phyloP scores from a whole-genome alignment of 2,329 filamentous ascomycete genomes.

The Talaromyces amestolkiae region DNA sequence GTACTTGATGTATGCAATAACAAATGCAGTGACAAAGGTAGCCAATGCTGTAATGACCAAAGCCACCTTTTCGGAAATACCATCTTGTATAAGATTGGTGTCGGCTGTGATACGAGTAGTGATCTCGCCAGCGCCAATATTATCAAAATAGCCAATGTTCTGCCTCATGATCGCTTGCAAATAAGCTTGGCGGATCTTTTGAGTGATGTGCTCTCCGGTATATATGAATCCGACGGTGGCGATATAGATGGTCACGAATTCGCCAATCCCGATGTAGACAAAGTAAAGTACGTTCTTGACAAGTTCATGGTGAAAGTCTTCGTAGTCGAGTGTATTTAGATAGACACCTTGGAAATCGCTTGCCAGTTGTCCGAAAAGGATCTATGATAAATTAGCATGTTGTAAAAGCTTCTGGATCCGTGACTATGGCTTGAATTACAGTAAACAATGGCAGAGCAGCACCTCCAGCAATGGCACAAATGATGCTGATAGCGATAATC shows the following conservation, averaged over 20 bases:
- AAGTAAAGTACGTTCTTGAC: conserved; percentile 72
- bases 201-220: conserved; percentile 73
- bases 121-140: conserved; percentile 86
- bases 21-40: conserved; percentile 82
- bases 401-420: not conserved
- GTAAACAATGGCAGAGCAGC: conserved; percentile 79
- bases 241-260: conserved; percentile 75
- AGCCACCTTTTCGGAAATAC: conserved; percentile 84
- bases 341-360: conserved; percentile 68
- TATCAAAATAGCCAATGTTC: conserved; percentile 92
- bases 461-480: conserved; percentile 69
- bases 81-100: conserved; percentile 89
- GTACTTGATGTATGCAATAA: conserved; percentile 86
- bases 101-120: conserved; percentile 93
- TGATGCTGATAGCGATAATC: conserved; percentile 59
- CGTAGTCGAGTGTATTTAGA: conserved; percentile 46
- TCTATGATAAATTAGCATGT: conserved; percentile 29
- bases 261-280: conserved; percentile 76
- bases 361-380: conserved; percentile 73
- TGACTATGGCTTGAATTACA: not conserved
- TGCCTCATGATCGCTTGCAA: conserved; percentile 79
- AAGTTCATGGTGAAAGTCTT: conserved; percentile 61
- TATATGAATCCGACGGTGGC: conserved; percentile 88
- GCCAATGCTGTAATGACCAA: conserved; percentile 73
- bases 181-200: conserved; percentile 78